Base-by-base conservation (phyloP, 495 filamentous ascomycete genomes). In the Aspergillus sclerotiicarbonarius region DNA sequence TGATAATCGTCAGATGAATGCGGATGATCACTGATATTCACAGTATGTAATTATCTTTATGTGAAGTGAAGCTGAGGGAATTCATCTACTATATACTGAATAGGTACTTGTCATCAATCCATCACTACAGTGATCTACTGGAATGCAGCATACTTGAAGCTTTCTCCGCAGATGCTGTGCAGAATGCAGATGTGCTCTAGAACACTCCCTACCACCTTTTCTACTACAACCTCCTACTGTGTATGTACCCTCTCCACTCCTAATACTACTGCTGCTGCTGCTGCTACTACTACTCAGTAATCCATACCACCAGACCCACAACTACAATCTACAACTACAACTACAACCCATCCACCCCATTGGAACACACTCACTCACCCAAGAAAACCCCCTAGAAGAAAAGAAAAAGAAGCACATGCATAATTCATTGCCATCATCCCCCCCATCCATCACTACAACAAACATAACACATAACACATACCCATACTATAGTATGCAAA, bases 91-190 rank as follows among this genome's bases (percentile, higher is more conserved):
- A 25, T 2, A 25, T 25, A 7, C 20, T 29, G 21, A 43, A 6
- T 9, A 45, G 46, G 8, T 37, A 45, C 48, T 16, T 18, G 18
- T 29, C 19, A 13, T 10, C 29, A 54, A 33, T 19, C 32, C 47
- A 63, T 75, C 67, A 67, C 72, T 71, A 56, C 48, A 65, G 72
- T 66, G 62, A 73, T 73, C 21, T 25, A 9, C 33, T 18, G 64
- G 62, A 73, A 70, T 62, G 59, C 37, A 48, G 35, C 54, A 58
- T 60, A 52, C 57, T 44, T 35, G 21, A 1, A 9, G 8, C 33
- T 47, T 25, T 25, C 16, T 6, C 16, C 10, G 44, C 25, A 25
- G 25, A 25, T 3, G 25, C 25, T 25, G 25, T 25, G 25, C 25
- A 20, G 9, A 8, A 20, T 25, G 12, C 33, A 35, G 33, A 9